Percentiles rank a stretch among this genome's conserved stretches.
Evolutionary conservation across 2,329 filamentous ascomycete genomes (phyloP).

Genomic region (Rutstroemia sp.): DNA sequence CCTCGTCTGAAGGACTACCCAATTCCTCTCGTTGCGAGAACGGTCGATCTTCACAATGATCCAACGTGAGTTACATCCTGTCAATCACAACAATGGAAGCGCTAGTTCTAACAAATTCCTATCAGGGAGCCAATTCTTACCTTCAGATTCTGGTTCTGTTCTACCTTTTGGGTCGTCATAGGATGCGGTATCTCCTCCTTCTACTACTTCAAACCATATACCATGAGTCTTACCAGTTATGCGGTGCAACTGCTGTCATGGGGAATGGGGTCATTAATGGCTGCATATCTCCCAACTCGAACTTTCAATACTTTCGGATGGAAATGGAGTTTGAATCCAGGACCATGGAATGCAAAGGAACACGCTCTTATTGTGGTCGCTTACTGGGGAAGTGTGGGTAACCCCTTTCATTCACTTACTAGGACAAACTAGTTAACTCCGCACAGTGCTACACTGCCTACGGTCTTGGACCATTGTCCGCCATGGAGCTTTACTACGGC

Average conservation of each 20-base stretch:
- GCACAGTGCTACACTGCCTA: conserved; percentile 25
- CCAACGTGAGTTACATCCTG: conserved; percentile 17
- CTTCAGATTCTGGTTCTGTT: conserved; percentile 28
- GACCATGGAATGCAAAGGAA: conserved; percentile 63
- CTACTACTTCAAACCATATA: conserved; percentile 31
- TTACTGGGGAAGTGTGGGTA: conserved; percentile 31
- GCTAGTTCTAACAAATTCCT: background rate
- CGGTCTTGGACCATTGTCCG: conserved; percentile 55
- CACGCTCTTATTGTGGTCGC: conserved; percentile 54
- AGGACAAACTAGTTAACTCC: conserved; percentile 45
- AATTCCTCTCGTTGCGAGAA: conserved; percentile 29
- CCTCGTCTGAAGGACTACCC: conserved; percentile 28
- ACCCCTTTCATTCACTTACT: conserved; percentile 42
- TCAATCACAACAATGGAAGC: background rate
- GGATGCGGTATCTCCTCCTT: conserved; percentile 28
- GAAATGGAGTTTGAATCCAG: conserved; percentile 46
- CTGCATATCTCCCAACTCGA: conserved; percentile 23
- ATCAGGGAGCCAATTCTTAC: conserved; percentile 29
- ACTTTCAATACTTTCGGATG: conserved; percentile 23
- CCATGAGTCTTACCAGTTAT: conserved; percentile 24
- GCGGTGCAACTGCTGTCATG: conserved; percentile 29
- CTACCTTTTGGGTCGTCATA: conserved; percentile 29
- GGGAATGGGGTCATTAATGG: conserved; percentile 29
- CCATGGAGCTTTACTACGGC: conserved; percentile 48
- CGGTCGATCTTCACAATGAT: conserved; percentile 29